Evolutionary conservation across 495 filamentous ascomycete species (phyloP), one percentile per base, ranked within the genome.

Genomic region (Penicillium parvum): DNA sequence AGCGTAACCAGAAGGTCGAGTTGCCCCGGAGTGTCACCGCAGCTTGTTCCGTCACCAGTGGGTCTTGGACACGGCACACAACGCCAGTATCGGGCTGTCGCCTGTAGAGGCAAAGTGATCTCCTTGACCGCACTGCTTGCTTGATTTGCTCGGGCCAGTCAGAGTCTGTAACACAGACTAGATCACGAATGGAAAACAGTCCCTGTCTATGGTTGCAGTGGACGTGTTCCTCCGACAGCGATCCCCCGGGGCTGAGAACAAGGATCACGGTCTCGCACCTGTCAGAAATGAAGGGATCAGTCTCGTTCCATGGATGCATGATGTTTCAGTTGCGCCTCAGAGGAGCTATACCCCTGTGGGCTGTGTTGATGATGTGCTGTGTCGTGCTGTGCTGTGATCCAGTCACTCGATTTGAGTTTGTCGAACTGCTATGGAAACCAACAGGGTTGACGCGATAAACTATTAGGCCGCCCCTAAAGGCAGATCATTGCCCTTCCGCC

Each of bases 11-110:
- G 35, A 32, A 54, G 38, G 32, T 36, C 26, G 26, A 28, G 14
- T 23, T 40, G 37, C 38, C 50, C 46, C 47, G 21, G 42, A 50
- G 38, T 50, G 34, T 37, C 38, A 50, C 41, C 27, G 37, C 39
- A 20, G 22, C 23, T 43, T 41, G 42, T 35, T 47, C 38, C 52
- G 39, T 35, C 47, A 40, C 37, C 27, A n/a, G 52, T 55, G 52
- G 52, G 43, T 40, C 52, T 41, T 17, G 32, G 41, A 53, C 37
- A 45, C 50, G 50, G 47, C 43, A 47, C 51, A 52, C 37, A 21
- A 34, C n/a, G 14, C 30, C 40, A 26, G 23, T 18, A 52, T 40
- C 35, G 49, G 47, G 49, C 33, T 34, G 43, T 15, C 49, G 27
- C 43, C 33, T 34, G 43, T 15, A 43, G 27, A 33, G 38, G 32